Conservation (phyloP, 192 early-diverging fungal species). For the Coemansia sp. region DNA sequence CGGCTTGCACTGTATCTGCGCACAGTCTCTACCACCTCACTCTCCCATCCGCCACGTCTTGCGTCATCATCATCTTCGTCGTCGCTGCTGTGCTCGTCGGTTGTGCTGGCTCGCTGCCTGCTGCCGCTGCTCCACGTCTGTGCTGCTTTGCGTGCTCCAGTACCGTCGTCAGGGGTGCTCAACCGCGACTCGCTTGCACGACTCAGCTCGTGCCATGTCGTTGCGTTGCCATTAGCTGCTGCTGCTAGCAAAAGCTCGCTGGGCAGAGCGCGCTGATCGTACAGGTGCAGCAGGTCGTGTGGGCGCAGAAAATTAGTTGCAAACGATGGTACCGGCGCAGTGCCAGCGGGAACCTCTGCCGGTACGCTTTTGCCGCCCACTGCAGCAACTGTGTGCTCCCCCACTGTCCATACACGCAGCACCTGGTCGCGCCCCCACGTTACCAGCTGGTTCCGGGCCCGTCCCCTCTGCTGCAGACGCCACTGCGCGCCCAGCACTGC, state of each 20-base stretch:
- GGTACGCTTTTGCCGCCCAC: conserved; percentile 8
- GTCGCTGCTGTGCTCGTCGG: conserved; percentile 46
- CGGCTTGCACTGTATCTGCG: conserved; percentile 17
- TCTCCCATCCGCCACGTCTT: neutral
- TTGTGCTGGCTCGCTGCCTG: conserved; percentile 12
- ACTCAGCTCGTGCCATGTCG: conserved; percentile 7
- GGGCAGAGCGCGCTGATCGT: conserved; percentile 17
- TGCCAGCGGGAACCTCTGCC: neutral
- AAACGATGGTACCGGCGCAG: conserved; percentile 25
- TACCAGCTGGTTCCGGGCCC: conserved; percentile 32
- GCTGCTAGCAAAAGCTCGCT: conserved; percentile 28
- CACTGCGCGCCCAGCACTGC: conserved; percentile 34
- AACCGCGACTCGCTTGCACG: conserved; percentile 1
- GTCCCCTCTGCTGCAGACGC: conserved; percentile 18
- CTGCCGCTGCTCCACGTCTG: neutral
- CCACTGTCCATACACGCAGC: conserved; percentile 41
- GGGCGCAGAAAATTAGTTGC: conserved; percentile 41
- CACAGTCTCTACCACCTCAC: conserved; percentile 20
- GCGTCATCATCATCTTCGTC: conserved; percentile 34
- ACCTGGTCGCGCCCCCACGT: conserved; percentile 50
- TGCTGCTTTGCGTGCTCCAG: neutral
- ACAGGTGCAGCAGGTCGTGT: conserved; percentile 40
- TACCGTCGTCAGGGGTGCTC: conserved; percentile 8
- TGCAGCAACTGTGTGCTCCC: conserved; percentile 11
- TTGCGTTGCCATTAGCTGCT: neutral